A percentile compares a stretch with the other conserved stretches of the same genome.
phyloP scores from a whole-genome alignment of 2,329 filamentous ascomycete genomes.

The Paraphaeosphaeria minitans region DNA sequence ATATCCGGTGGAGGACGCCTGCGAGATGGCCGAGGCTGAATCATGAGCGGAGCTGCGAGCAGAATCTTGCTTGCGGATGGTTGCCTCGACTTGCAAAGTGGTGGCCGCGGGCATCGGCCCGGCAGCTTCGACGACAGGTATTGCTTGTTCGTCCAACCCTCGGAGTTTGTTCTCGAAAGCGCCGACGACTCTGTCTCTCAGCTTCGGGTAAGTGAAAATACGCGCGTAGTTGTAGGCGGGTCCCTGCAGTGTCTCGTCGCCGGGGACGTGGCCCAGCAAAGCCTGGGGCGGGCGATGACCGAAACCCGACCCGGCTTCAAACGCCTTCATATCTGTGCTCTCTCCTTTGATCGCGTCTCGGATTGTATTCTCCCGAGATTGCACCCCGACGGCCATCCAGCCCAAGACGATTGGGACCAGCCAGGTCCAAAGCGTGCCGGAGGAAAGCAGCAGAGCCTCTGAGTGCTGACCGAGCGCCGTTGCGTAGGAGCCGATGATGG shows the following conservation, averaged over 20 bases:
- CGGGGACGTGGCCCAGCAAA: not conserved
- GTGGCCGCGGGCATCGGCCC: not conserved
- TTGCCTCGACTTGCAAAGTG: not conserved
- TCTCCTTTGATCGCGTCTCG: not conserved
- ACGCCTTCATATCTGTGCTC: not conserved
- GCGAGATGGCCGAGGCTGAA: not conserved
- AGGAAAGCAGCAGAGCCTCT: not conserved
- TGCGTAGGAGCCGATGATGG: not conserved
- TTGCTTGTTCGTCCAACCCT: not conserved
- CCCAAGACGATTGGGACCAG: not conserved
- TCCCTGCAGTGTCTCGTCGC: not conserved
- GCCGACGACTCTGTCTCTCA: not conserved
- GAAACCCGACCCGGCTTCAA: constrained; percentile 2
- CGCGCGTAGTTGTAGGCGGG: not conserved
- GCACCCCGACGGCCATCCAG: constrained; percentile 3
- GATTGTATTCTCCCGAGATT: not conserved
- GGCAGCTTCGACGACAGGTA: not conserved
- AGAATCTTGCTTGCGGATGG: not conserved
- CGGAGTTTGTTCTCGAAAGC: not conserved
- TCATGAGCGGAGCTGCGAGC: not conserved
- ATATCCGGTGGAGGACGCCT: not conserved
- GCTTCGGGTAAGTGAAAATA: not conserved
- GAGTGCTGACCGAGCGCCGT: not conserved
- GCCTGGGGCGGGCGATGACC: not conserved
- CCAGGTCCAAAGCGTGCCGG: constrained; percentile 3